Evolutionary conservation across 1,139 yeast species (phyloP).

Genomic region (Sugiyamaella xylanicola): DNA sequence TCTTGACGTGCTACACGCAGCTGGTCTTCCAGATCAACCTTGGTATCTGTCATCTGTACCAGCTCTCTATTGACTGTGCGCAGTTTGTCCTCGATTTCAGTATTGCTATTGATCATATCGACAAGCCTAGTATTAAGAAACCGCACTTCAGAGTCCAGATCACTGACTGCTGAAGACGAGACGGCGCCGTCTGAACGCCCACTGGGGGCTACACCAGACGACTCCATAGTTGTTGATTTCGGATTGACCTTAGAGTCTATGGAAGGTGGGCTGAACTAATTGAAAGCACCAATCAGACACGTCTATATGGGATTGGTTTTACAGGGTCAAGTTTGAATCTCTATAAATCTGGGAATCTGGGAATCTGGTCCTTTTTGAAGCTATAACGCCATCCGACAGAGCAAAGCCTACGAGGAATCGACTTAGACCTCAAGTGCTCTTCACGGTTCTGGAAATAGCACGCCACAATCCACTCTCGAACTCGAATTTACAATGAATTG

Average conservation of each 20-base stretch:
- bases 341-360: background rate
- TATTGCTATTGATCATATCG: background rate
- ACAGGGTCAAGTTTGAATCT: no score
- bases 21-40: conserved; percentile 44
- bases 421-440: no score
- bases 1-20: conserved; percentile 35
- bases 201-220: background rate
- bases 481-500: no score
- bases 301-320: no score
- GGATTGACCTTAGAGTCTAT: no score
- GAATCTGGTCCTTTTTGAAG: background rate
- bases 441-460: no score
- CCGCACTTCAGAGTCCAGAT: background rate
- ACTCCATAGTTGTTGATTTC: background rate
- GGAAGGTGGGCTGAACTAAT: no score
- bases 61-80: conserved; percentile 26
- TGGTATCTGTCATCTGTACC: conserved; percentile 42
- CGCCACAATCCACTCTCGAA: no score
- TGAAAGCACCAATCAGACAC: no score
- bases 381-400: background rate
- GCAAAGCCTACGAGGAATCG: no score
- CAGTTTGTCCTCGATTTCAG: background rate
- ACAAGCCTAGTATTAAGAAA: background rate
- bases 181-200: background rate
- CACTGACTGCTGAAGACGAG: background rate